phyloP scores from a whole-genome alignment of 1,284 basidiomycete species.

The Moesziomyces aphidis region DNA sequence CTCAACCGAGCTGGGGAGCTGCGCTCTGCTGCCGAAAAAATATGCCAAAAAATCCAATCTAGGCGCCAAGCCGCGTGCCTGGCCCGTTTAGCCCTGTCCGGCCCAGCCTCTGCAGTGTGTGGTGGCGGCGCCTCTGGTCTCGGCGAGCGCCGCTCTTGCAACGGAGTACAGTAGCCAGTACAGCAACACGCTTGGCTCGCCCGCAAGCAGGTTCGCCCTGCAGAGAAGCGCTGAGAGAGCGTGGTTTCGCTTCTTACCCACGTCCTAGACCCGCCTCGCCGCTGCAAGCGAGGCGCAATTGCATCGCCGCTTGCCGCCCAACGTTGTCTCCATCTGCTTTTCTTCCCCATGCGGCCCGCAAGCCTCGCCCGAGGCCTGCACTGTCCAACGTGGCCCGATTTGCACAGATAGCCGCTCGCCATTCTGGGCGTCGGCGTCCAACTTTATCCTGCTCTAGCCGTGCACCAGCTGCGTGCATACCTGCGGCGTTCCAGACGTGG shows the following conservation, averaged over 20 bases:
- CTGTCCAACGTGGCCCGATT: background rate
- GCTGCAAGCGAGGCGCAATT: background rate
- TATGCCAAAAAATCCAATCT: background rate
- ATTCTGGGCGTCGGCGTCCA: background rate
- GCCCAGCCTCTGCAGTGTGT: background rate
- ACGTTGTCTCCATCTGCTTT: too few species aligned
- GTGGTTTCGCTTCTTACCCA: constrained; percentile 17
- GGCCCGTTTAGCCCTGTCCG: background rate
- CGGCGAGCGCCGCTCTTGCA: background rate
- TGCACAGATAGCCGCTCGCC: background rate
- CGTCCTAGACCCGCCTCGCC: constrained; percentile 7
- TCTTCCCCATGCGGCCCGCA: background rate
- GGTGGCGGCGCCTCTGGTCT: background rate
- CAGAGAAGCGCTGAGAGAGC: background rate
- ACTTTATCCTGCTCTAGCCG: background rate
- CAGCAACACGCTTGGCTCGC: background rate
- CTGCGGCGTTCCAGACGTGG: background rate
- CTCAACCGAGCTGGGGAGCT: too few species aligned
- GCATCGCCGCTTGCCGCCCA: background rate
- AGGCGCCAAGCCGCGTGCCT: background rate
- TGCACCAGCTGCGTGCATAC: background rate
- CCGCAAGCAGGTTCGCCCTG: background rate
- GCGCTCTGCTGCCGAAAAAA: background rate
- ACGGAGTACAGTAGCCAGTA: background rate
- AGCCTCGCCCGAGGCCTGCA: too few species aligned